Base-by-base conservation (phyloP, 305 asterid genomes). In the Solanum hybrid region DNA sequence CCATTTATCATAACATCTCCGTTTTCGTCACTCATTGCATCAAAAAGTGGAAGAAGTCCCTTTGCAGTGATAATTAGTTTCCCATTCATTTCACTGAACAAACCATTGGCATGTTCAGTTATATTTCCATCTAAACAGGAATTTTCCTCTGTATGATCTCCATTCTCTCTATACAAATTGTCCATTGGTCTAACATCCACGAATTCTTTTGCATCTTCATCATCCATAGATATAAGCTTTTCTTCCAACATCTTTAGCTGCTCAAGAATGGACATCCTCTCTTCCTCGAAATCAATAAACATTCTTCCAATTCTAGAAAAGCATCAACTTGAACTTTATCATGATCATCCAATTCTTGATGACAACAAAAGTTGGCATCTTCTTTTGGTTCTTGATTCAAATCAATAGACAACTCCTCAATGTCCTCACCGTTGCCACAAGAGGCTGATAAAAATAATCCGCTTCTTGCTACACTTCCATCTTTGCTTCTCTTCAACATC, bases 21-120 rank as follows among this genome's bases (percentile, higher is more conserved):
- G 79, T 94, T 93, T 84, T 84, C 97, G 86, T 95, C 96, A 57
- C 91, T 91, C 70, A 89, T 93, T 75, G 97, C 99, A 89, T 97
- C 98, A 84, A 97, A 96, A 79, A 97, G 96, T 6, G 99, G 99
- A 89, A 97, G 98, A 87, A 97, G 98, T 5, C 94, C 94, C 92
- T 94, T 93, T 84, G 91, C 92, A 31, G 91, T 95, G 1, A 89
- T 76, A 6, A 89, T 84, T 92, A 93, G 73, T 81, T 81, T 92
- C 94, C 78, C 96, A 32, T 92, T 94, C 72, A 79, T 87, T 78
- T 91, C 96, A 57, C 90, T 93, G 5, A 89, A 70, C 87, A 89
- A 92, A 27, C 95, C 94, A 89, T 95, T 95, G 12, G 89, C 88
- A 91, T 93, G 92, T 6, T 93, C 96, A 72, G 89, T 91, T 77